Evolutionary conservation across 768 basidiomycete species (phyloP).

Genomic region (Kondoa subrosea): DNA sequence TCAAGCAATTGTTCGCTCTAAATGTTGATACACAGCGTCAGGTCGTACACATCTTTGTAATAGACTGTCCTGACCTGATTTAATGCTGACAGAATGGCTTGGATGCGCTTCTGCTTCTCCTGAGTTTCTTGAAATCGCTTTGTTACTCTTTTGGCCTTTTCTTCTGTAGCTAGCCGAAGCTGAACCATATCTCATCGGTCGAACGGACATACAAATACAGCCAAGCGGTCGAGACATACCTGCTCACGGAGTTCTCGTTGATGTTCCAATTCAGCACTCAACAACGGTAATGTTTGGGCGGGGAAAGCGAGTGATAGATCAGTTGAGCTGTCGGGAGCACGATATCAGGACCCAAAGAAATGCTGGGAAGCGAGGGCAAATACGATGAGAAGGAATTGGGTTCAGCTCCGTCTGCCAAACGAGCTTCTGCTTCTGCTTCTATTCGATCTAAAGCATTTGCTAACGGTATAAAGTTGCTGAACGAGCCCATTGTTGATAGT

Average conservation of each 20-base stretch:
- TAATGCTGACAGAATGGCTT: background rate
- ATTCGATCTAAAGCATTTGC: slow-evolving; percentile 2
- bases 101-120: background rate
- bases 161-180: background rate
- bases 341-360: background rate
- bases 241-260: background rate
- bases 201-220: background rate
- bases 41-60: background rate
- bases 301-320: background rate
- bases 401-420: background rate
- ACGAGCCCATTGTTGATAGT: slow-evolving; percentile 1
- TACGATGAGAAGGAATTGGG: background rate
- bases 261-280: background rate
- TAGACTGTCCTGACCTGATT: no score
- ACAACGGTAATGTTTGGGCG: background rate
- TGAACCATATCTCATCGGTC: background rate
- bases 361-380: background rate
- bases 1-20: background rate
- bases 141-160: background rate
- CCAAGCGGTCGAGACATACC: background rate
- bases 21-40: background rate
- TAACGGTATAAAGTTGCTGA: background rate
- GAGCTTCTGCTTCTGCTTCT: slow-evolving; percentile 4
- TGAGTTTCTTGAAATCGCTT: background rate
- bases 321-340: background rate